Evolutionary conservation across 352 stramenopile genomes (phyloP), one percentile per base, ranked within the genome.

Genomic region (Globisporangium splendens): DNA sequence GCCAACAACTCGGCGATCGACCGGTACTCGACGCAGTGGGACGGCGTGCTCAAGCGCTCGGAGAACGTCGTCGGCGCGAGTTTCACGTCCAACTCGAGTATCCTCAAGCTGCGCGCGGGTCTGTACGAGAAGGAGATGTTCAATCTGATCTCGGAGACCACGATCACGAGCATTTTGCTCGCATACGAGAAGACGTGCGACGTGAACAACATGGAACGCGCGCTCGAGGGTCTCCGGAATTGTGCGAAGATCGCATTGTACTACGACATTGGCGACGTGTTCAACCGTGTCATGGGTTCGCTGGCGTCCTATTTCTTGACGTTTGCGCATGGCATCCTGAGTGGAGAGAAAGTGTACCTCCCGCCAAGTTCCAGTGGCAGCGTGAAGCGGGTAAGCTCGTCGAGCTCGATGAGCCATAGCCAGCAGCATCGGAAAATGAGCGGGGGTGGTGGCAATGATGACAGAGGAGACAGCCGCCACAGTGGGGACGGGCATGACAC

Each of bases 41-140:
- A 95, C 33, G 86, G 86, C 14, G 79, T 95, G 24, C 65, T 95
- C 6, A 94, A 95, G 69, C 77, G 86, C 20, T 91, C 81, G 11
- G 76, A 93, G 63, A 94, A 95, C 54, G 86, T 95, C 12, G 86
- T 95, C 5, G 86, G 85, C 3, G 86, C 84, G 5, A 93, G 82
- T 31, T 95, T 95, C 54, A 93, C 86, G 42, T 95, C 84, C 15
- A 93, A 94, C 43, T 73, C 83, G 21, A 93, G 81, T 46, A 90
- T 95, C 44, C 56, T 92, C 18, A 91, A 95, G 73, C 72, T 95
- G 0, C 84, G 83, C 0, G 86, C 86, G 31, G 86, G 86, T 46
- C 62, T 90, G 0, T 93, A 94, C 55, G 86, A 95, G 68, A 88
- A 90, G 43, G 86, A 95, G 46, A 95, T 95, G 86, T 94, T 95